These are phyloP conservation scores for Metarhizium rileyi DNA, from an alignment of 2,329 filamentous ascomycete species.

Conservation along the genomic window DNA sequence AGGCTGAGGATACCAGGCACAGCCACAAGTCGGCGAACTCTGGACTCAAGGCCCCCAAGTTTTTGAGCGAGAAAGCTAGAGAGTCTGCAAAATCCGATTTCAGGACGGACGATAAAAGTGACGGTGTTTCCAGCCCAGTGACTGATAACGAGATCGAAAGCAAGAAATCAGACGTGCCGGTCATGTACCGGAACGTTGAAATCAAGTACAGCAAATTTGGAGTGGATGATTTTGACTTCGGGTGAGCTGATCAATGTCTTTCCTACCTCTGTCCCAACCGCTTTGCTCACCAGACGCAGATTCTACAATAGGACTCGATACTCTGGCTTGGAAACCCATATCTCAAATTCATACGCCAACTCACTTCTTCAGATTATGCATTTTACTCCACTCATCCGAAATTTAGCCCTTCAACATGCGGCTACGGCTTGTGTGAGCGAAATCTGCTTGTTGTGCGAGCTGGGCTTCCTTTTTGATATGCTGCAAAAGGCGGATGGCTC, in stretches of 20 bases:
- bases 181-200: conserved; percentile 87
- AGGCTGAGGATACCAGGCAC: conserved; percentile 67
- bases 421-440: conserved; percentile 77
- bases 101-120: conserved; percentile 31
- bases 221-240: conserved; percentile 98
- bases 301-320: conserved; percentile 92
- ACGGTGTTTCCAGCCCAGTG: conserved; percentile 55
- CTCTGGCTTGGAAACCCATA: conserved; percentile 91
- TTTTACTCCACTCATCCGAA: conserved; percentile 81
- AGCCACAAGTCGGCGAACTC: conserved; percentile 50
- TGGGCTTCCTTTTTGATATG: conserved; percentile 97
- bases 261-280: conserved; percentile 1
- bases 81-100: conserved; percentile 44
- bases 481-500: conserved; percentile 88
- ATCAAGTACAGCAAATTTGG: conserved; percentile 99
- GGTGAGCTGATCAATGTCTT: conserved; percentile 36
- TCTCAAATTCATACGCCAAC: conserved; percentile 94
- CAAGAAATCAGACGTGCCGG: conserved; percentile 70
- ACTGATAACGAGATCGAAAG: conserved; percentile 63
- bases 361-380: conserved; percentile 82
- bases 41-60: conserved; percentile 68
- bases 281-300: conserved; percentile 32
- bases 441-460: conserved; percentile 80
- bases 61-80: conserved; percentile 85
- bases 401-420: conserved; percentile 79